Evolutionary conservation across 768 basidiomycete species (phyloP), one percentile per base, ranked within the genome.

Genomic region (Jaapia argillacea): DNA sequence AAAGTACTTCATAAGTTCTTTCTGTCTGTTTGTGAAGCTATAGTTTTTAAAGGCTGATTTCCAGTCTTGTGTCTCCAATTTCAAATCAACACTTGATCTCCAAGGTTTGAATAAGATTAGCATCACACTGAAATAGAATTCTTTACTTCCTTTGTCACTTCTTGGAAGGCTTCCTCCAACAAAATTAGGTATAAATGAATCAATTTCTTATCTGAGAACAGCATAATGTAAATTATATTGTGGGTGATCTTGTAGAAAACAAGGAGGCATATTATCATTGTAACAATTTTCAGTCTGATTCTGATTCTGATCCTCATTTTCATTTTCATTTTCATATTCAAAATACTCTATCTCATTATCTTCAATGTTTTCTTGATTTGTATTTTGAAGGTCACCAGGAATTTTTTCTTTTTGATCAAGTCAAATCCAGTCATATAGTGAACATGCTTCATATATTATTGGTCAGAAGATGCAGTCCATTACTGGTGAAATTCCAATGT

Each of bases 341-440:
- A 16, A 71, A 31, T 1, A 49, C 13, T 47, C 69, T 70, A 0
- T 62, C 61, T 3, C 69, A 61, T 43, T 64, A 56, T 2, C 55
- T 58, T 16, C 70, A 51, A 4, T 68, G 26, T 6, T 47, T 22
- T 21, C 7, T 13, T 23, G 5, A 12, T 25, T 40, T 28, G 7
- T 10, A 10, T 22, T 38, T 7, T 12, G 37, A 10, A 21, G 12
- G 21, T 7, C 13, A 7, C 7, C 7, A 13, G 10, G 10, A 7
- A 38, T 24, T 35, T 36, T 26, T 7, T 12, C 14, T 35, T 49
- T 49, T 2, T 24, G 16, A 3, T 27, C 38, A 18, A 45, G 12
- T 33, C 48, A 36, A 10, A 58, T 23, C 50, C 49, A 58, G 21
- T 56, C 52, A 50, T 56, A 57, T 4, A 58, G 37, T 22, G 27